These are phyloP conservation scores for Zopfochytrium polystomum DNA, from an alignment of 371 early-diverging fungal species.

Conservation along the genomic window DNA sequence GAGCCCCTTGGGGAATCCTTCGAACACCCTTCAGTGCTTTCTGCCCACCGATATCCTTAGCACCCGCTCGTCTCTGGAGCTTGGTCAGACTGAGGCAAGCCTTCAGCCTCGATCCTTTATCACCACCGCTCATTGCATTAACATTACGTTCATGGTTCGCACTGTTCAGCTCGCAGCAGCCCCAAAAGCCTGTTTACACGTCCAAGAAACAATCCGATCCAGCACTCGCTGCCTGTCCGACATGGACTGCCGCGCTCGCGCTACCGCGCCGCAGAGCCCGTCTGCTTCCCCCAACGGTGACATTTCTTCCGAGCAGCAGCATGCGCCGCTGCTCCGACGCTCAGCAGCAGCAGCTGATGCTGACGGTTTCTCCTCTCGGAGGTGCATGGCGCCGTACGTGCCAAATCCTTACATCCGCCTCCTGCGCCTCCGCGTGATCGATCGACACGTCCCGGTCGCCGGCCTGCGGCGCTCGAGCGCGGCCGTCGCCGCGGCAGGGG, in stretches of 20 bases:
- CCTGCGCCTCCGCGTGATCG: constrained; percentile 44
- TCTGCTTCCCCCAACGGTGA: too few species aligned
- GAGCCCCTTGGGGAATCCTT: constrained; percentile 9
- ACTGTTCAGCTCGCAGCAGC: constrained; percentile 19
- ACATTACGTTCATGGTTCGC: background rate
- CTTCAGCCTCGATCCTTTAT: background rate
- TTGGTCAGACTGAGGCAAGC: constrained; percentile 4
- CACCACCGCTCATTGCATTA: background rate
- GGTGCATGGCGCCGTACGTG: constrained; percentile 61
- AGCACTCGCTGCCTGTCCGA: constrained; percentile 4
- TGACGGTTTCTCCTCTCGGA: too few species aligned
- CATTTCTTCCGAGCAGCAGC: too few species aligned
- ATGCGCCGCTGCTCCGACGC: too few species aligned
- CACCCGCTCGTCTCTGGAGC: background rate
- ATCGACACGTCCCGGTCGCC: too few species aligned
- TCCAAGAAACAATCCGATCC: constrained; percentile 28
- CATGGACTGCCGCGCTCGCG: constrained; percentile 15
- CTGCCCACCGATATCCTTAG: constrained; percentile 9
- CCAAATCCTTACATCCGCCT: constrained; percentile 54
- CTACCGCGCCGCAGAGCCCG: too few species aligned
- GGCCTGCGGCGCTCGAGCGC: background rate
- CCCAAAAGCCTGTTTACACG: constrained; percentile 39
- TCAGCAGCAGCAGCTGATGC: too few species aligned
- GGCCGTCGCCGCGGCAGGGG: background rate
- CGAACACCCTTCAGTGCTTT: constrained; percentile 16